These are phyloP conservation scores for Diaporthe aspalathi DNA, from an alignment of 2,329 filamentous ascomycete species.

Conservation along the genomic window DNA sequence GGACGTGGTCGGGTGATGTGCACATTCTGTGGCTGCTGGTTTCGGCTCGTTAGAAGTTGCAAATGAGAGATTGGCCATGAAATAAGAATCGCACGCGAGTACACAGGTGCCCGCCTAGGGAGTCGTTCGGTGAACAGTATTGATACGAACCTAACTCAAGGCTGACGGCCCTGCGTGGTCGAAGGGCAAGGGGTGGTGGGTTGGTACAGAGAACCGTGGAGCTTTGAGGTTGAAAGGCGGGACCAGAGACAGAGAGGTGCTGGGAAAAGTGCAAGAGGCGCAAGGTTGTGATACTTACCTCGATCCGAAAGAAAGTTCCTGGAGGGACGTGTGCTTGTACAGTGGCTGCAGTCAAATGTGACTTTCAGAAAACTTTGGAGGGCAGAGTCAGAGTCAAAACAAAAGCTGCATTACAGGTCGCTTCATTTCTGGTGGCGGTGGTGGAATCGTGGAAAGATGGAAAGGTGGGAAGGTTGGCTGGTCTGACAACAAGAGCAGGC, in stretches of 20 bases:
- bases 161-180: neutral
- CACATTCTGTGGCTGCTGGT: neutral
- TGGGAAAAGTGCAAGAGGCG: neutral
- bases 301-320: neutral
- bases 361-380: neutral
- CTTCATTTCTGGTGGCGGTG: neutral
- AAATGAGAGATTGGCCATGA: too few species aligned
- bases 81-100: too few species aligned
- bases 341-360: neutral
- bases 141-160: neutral
- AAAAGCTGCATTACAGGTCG: neutral
- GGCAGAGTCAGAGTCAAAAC: neutral
- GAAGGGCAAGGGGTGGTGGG: too few species aligned
- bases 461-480: neutral
- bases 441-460: too few species aligned
- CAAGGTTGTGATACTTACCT: neutral
- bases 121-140: neutral
- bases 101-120: too few species aligned
- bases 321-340: neutral
- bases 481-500: neutral
- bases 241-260: neutral
- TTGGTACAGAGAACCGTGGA: too few species aligned
- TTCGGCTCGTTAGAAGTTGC: neutral
- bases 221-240: neutral
- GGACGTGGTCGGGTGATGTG: neutral